Conservation (phyloP, 495 filamentous ascomycete species). For the Tetracladium marchalianum region DNA sequence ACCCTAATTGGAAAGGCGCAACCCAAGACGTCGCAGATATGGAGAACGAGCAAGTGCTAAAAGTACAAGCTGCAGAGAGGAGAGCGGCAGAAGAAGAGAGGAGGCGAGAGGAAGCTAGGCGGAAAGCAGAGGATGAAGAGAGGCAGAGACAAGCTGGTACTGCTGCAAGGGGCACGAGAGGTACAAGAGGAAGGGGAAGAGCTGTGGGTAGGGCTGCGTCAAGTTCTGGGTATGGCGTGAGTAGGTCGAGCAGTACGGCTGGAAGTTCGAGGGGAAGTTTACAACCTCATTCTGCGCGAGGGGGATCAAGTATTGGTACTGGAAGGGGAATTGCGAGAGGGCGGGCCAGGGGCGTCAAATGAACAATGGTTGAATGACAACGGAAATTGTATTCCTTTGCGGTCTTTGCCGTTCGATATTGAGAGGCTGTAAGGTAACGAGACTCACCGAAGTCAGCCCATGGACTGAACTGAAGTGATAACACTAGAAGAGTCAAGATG, state of each 20-base stretch:
- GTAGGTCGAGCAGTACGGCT: slow-evolving; percentile 22
- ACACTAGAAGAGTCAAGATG: no score
- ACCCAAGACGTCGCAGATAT: slow-evolving; percentile 72
- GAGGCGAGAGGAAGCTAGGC: slow-evolving; percentile 58
- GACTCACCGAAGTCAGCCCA: no score
- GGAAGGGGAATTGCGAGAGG: slow-evolving; percentile 31
- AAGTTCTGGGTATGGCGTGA: slow-evolving; percentile 35
- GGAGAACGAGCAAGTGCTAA: slow-evolving; percentile 63
- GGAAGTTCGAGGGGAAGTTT: slow-evolving; percentile 9
- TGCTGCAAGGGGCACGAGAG: slow-evolving; percentile 25
- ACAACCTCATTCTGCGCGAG: slow-evolving; percentile 9
- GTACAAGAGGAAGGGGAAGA: slow-evolving; percentile 32
- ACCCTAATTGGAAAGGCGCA: slow-evolving; percentile 82
- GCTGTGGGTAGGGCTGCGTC: slow-evolving; percentile 31
- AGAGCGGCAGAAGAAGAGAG: slow-evolving; percentile 64
- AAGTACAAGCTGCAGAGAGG: slow-evolving; percentile 65
- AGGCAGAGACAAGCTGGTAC: slow-evolving; percentile 38
- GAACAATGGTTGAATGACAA: background rate
- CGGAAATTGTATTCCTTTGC: no score
- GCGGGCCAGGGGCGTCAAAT: slow-evolving; percentile 17
- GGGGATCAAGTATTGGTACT: slow-evolving; percentile 13
- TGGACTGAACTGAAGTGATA: no score
- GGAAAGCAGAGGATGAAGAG: slow-evolving; percentile 66
- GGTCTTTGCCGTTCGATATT: no score
- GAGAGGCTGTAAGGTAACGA: no score